These are phyloP conservation scores for Corniculantispora saksenae DNA, from an alignment of 2,329 filamentous ascomycete species.

Conservation along the genomic window DNA sequence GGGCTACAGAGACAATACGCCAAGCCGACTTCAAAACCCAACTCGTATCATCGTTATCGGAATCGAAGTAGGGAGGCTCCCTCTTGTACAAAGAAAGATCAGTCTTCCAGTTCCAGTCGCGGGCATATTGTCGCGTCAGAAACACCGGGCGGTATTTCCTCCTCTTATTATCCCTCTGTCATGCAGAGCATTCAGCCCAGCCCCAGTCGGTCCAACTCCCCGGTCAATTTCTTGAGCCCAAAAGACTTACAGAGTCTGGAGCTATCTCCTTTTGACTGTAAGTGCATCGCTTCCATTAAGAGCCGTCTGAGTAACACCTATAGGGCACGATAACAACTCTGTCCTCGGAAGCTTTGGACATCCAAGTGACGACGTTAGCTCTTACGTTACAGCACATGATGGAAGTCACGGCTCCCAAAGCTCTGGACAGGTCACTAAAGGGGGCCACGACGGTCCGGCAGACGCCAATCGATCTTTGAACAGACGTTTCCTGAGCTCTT, in stretches of 20 bases:
- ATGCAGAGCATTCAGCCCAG: constrained; percentile 37
- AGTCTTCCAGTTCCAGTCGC: neutral
- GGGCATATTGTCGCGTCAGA: constrained; percentile 19
- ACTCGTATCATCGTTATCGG: neutral
- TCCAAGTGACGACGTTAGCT: constrained; percentile 29
- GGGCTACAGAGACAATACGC: neutral
- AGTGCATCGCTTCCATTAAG: constrained; percentile 13
- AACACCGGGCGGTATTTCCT: constrained; percentile 31
- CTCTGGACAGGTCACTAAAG: neutral
- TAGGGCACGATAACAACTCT: constrained; percentile 29
- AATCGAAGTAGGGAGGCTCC: neutral
- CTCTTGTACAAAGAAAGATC: neutral
- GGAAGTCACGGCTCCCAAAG: neutral
- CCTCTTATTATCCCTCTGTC: constrained; percentile 34
- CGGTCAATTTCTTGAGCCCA: constrained; percentile 31
- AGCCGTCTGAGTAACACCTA: neutral
- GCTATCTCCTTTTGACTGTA: constrained; percentile 38
- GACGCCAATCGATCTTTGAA: neutral
- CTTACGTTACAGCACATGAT: constrained; percentile 30
- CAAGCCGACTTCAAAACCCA: neutral
- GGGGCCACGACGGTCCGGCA: neutral
- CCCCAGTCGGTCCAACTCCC: constrained; percentile 29
- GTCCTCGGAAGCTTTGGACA: constrained; percentile 22
- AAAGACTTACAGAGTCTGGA: constrained; percentile 38
- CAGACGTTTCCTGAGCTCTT: neutral